A percentile compares a stretch with the other conserved stretches of the same genome.
phyloP scores from a whole-genome alignment of 139 green algal species.

The Chlorella sp. region DNA sequence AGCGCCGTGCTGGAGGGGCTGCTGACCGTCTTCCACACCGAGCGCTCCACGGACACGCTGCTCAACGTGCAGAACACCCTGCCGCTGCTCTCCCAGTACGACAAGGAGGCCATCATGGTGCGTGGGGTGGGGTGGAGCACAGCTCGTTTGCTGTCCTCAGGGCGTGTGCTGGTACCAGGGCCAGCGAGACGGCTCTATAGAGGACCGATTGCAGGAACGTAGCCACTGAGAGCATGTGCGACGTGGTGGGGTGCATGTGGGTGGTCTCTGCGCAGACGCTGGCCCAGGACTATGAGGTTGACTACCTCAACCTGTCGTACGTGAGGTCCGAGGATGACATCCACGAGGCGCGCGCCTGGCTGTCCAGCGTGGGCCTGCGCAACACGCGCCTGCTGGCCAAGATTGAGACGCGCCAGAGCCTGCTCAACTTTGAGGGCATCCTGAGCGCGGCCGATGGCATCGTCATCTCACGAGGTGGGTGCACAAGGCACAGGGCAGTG shows the following conservation, averaged over 20 bases:
- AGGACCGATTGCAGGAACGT: too few species aligned
- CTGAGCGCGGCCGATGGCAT: too few species aligned
- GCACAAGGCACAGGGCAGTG: too few species aligned
- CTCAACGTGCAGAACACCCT: constrained; percentile 77
- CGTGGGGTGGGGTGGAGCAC: too few species aligned
- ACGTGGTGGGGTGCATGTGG: too few species aligned
- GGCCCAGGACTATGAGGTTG: constrained; percentile 50
- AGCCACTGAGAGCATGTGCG: too few species aligned
- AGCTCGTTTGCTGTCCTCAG: too few species aligned
- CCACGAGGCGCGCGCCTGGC: neutral
- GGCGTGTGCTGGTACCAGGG: too few species aligned
- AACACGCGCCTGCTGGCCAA: constrained; percentile 70
- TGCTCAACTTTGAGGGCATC: constrained; percentile 31
- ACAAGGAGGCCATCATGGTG: constrained; percentile 54
- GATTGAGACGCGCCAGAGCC: constrained; percentile 43
- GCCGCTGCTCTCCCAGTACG: constrained; percentile 64
- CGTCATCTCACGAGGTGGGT: too few species aligned
- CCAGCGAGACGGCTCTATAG: too few species aligned
- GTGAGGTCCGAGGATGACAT: too few species aligned
- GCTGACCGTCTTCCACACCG: constrained; percentile 86
- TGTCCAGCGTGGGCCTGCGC: constrained; percentile 26
- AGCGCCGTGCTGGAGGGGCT: constrained; percentile 72
- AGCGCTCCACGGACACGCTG: constrained; percentile 47
- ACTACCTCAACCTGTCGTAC: constrained; percentile 74
- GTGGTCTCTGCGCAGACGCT: constrained; percentile 22